Base-by-base conservation (phyloP, 2,329 filamentous ascomycete genomes). In the Pseudonectria buxi region DNA sequence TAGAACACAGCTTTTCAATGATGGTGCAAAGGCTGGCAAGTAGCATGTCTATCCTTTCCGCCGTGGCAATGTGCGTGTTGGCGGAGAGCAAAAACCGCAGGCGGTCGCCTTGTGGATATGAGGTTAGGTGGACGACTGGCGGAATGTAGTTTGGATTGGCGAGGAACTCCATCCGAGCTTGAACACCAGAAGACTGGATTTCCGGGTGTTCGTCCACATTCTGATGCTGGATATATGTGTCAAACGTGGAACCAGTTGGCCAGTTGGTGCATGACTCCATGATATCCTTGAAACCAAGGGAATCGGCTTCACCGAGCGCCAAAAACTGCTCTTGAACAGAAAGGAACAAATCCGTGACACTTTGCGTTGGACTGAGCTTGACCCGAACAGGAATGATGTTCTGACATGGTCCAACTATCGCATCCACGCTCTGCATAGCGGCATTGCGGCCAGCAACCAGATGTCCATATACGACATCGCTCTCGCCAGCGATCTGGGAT, bases 331-430 rank as follows among this genome's bases (percentile, higher is more conserved):
- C 27, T 25, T 50, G 44, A 14, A 50, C 25, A 7, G 27, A 32
- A 6, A 9, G 18, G 1, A 47, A 24, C 2, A 47, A 13, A 2
- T 42, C 33, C 10, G 10, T n/a, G 1, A 30, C n/a, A n/a, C n/a
- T n/a, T n/a, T n/a, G 14, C 1, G 44, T 45, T 12, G 26, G 10
- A 30, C 12, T 1, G 32, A 25, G 37, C 64, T 55, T 1, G 9
- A 62, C 60, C 6, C 61, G 58, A 6, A 66, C 59, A 9, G 64
- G 64, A 1, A 66, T 50, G 45, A 64, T 52, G 46, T 65, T 65
- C 32, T 65, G 39, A 32, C 62, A 65, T 5, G 61, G 62, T 0
- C 64, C 64, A 10, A 65, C 45, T 14, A 65, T 61, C 6, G 40
- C 25, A 22, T 44, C 45, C 7, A 64, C 46, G 5, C 59, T 59